phyloP scores from a whole-genome alignment of 208 protist species.

The Trichomonas vaginalis region DNA sequence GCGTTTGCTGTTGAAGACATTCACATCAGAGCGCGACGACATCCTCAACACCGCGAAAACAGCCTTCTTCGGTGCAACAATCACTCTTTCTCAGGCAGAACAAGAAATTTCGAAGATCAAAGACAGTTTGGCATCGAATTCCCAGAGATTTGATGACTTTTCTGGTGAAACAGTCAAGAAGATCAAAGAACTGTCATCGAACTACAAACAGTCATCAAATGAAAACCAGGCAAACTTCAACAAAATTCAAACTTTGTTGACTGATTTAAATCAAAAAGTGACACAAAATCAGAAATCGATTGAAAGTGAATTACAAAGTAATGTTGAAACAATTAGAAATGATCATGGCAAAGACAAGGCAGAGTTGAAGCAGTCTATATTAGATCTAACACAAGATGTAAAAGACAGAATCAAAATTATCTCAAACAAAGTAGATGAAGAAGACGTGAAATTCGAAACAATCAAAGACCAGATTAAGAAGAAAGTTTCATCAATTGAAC shows the following conservation, averaged over 20 bases:
- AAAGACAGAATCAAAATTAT: neutral
- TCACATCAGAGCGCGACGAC: neutral
- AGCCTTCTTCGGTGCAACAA: neutral
- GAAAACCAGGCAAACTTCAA: neutral
- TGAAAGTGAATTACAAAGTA: neutral
- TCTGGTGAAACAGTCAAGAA: neutral
- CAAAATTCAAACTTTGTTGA: neutral
- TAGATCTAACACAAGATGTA: neutral
- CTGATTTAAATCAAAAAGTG: neutral
- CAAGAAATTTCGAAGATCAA: neutral
- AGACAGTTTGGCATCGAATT: neutral
- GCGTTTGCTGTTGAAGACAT: neutral
- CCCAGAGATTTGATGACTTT: neutral
- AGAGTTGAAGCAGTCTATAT: neutral
- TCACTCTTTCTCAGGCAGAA: neutral
- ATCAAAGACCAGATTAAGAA: neutral
- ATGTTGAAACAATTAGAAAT: neutral
- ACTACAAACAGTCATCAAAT: neutral
- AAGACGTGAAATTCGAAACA: neutral
- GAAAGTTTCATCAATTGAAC: neutral
- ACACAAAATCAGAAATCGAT: neutral
- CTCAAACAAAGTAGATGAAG: neutral
- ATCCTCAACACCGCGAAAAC: neutral
- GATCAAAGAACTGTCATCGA: neutral
- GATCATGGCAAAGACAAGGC: neutral